Base-by-base conservation (phyloP, 1,284 basidiomycete genomes). In the Fomitopsis betulina region DNA sequence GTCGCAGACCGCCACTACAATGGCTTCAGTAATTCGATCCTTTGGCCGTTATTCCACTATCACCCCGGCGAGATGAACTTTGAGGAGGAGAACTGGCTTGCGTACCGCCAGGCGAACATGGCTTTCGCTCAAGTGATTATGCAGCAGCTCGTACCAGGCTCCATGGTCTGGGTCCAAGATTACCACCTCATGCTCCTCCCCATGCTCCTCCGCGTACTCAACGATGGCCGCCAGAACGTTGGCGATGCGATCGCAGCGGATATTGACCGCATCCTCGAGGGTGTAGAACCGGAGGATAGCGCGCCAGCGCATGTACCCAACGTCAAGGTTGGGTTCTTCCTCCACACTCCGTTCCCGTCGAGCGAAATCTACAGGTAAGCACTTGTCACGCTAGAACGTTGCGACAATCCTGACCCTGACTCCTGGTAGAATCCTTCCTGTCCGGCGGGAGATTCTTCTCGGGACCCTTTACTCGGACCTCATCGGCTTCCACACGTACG, bases 51-150 rank as follows among this genome's bases (percentile, higher is more conserved):
- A 51, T 98, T 99, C 82, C 96, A 99, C 74, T 99, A 98, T 75
- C 96, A 98, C 73, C 94, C 94, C 15, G 94, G 95, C 64, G 95
- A 98, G 76, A 99, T 99, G 95, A 97, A 95, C 76, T 99, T 99
- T 72, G 96, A 98, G 76, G 94, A 98, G 76, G 92, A 91, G 69
- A 93, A 98, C 74, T 99, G 96, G 96, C 84, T 91, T 53, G 96
- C 95, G 1, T 99, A 99, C 75, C 87, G 96, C 37, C 94, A 98
- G 73, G 97, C 97, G 50, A 99, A 99, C 73, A 80, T 95, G 76
- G 83, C 86, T 61, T 99, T 99, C 70, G 96, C 97, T 1, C 91
- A 98, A 71, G 89, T 82, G 19, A 92, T 99, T 57, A 79, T 85
- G 59, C 79, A 81, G 58, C 89, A 94, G 67, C 80, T 95, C 58